Evolutionary conservation across 495 filamentous ascomycete genomes (phyloP).

Genomic region (Hypoxylon fragiforme): DNA sequence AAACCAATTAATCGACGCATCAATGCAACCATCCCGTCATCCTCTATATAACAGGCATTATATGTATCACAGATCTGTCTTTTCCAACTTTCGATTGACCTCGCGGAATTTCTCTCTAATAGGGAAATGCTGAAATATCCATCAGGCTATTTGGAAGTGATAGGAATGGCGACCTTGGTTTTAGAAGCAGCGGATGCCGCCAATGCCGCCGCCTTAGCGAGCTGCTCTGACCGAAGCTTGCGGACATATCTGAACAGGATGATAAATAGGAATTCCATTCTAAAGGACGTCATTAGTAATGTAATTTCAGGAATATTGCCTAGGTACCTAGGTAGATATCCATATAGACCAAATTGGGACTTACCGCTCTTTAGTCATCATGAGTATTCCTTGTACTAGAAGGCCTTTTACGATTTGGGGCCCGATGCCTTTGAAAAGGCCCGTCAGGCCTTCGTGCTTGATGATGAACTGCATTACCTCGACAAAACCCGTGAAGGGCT

Average conservation of each 20-base stretch:
- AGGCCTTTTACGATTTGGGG: conserved; percentile 93
- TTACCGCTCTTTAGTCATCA: conserved; percentile 99
- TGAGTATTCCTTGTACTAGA: conserved; percentile 90
- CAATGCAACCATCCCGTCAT: conserved; percentile 5
- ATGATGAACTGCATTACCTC: conserved; percentile 96
- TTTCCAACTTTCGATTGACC: neutral
- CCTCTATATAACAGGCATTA: conserved; percentile 8
- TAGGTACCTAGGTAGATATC: too few relatives aligned
- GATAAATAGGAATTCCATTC: conserved; percentile 89
- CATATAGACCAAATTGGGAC: conserved; percentile 26
- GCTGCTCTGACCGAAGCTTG: conserved; percentile 68
- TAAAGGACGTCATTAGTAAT: conserved; percentile 44
- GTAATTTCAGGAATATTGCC: too few relatives aligned
- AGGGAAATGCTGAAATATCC: conserved; percentile 1
- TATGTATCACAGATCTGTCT: conserved; percentile 4
- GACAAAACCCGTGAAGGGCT: conserved; percentile 90
- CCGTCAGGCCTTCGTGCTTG: conserved; percentile 77
- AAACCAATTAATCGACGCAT: conserved; percentile 11
- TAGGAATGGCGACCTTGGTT: conserved; percentile 51
- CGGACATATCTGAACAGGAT: conserved; percentile 81
- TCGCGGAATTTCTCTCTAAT: neutral
- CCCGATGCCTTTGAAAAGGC: conserved; percentile 94
- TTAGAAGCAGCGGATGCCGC: conserved; percentile 59
- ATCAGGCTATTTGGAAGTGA: conserved; percentile 51
- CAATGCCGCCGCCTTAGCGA: conserved; percentile 66